Conservation (phyloP, 192 early-diverging fungal genomes). For the Umbelopsis vinacea region DNA sequence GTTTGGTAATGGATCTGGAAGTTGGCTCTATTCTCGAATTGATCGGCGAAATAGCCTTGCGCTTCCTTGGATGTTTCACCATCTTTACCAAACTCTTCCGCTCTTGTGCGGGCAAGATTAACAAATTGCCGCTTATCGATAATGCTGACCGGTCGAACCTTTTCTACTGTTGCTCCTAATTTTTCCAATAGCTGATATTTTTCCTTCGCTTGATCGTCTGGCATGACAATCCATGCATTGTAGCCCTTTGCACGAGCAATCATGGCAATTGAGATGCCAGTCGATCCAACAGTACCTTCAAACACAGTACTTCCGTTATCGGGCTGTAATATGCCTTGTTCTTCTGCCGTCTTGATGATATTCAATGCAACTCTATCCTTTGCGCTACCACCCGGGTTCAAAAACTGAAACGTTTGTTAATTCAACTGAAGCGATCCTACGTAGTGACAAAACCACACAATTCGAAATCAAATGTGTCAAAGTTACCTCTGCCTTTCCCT, state of each 20-base stretch:
- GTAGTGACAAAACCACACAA: background rate
- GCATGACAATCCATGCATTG: slow-evolving; percentile 94
- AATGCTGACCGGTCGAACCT: slow-evolving; percentile 88
- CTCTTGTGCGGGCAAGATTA: slow-evolving; percentile 80
- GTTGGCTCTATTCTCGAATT: slow-evolving; percentile 94
- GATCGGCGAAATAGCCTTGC: slow-evolving; percentile 82
- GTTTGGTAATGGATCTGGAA: slow-evolving; percentile 75
- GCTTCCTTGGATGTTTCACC: background rate
- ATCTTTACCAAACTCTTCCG: slow-evolving; percentile 61
- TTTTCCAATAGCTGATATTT: slow-evolving; percentile 86
- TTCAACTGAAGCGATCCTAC: background rate
- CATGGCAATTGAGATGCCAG: slow-evolving; percentile 94
- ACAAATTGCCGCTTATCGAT: slow-evolving; percentile 93
- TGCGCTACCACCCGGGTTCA: slow-evolving; percentile 90
- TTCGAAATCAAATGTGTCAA: background rate
- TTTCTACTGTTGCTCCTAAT: slow-evolving; percentile 88
- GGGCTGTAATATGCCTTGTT: slow-evolving; percentile 66
- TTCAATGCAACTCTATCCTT: slow-evolving; percentile 94
- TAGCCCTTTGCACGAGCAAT: slow-evolving; percentile 91
- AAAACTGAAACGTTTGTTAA: slow-evolving; percentile 57
- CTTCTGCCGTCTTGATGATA: slow-evolving; percentile 83
- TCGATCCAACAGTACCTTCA: slow-evolving; percentile 96
- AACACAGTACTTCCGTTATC: slow-evolving; percentile 80
- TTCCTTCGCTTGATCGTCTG: slow-evolving; percentile 90
- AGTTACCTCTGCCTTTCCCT: slow-evolving; percentile 51